Evolutionary conservation across 1,284 basidiomycete species (phyloP).

Genomic region (Peniophora sp.): DNA sequence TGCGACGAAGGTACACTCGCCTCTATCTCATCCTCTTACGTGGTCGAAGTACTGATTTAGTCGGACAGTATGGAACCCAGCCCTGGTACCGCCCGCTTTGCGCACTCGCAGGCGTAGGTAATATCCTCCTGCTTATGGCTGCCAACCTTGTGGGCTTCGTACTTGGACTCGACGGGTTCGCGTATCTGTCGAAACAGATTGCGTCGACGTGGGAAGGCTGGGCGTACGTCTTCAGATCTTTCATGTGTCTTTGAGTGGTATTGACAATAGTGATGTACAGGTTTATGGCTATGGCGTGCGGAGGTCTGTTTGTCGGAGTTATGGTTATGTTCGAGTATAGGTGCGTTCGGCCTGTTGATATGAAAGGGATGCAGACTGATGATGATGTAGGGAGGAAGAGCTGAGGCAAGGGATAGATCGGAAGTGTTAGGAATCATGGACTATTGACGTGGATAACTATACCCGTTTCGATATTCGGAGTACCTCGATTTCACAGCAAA

Average conservation of each 20-base stretch:
- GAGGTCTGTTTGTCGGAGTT: conserved; percentile 72
- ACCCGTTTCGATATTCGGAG: too few relatives aligned
- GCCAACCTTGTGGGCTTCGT: conserved; percentile 97
- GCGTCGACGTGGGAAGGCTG: conserved; percentile 58
- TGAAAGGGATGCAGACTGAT: neutral
- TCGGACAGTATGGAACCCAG: conserved; percentile 50
- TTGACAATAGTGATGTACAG: conserved; percentile 45
- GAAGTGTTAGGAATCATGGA: conserved; percentile 9
- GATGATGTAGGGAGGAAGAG: conserved; percentile 24
- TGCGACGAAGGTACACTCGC: conserved; percentile 49
- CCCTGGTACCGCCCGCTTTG: conserved; percentile 86
- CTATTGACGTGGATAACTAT: too few relatives aligned
- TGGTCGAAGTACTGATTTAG: neutral
- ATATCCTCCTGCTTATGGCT: conserved; percentile 86
- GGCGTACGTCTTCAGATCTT: conserved; percentile 31
- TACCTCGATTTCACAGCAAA: too few relatives aligned
- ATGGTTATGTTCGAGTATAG: conserved; percentile 97
- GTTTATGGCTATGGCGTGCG: conserved; percentile 61
- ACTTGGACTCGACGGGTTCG: conserved; percentile 79
- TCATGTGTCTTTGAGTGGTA: neutral
- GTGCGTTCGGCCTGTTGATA: conserved; percentile 24
- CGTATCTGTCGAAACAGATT: conserved; percentile 63
- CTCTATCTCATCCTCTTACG: neutral
- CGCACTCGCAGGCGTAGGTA: conserved; percentile 79
- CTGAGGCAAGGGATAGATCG: conserved; percentile 15